phyloP scores from a whole-genome alignment of 192 early-diverging fungal genomes.

The Radiomyces spectabilis region DNA sequence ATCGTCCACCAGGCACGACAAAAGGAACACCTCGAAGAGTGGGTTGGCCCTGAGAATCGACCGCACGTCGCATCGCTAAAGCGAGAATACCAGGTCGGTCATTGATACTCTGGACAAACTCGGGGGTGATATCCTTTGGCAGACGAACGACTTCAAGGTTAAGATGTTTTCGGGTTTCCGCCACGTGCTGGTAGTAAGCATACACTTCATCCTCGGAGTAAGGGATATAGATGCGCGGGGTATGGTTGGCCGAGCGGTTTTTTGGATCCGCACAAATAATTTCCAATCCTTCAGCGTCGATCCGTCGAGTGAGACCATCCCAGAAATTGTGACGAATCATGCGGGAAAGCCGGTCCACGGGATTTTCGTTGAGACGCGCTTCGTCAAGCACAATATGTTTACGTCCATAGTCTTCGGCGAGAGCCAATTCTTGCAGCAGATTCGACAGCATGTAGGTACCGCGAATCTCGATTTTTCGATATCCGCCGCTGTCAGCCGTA shows the following conservation, averaged over 20 bases:
- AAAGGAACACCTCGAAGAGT: constrained; percentile 75
- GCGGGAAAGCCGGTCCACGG: constrained; percentile 75
- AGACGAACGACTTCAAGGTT: constrained; percentile 72
- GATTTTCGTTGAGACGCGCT: constrained; percentile 85
- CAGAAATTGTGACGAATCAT: constrained; percentile 91
- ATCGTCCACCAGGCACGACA: constrained; percentile 94
- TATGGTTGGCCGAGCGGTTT: constrained; percentile 63
- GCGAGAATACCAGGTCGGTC: constrained; percentile 83
- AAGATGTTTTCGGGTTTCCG: constrained; percentile 55
- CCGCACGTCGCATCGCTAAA: constrained; percentile 52
- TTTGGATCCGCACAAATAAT: constrained; percentile 87
- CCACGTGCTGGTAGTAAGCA: constrained; percentile 73
- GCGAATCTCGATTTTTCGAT: constrained; percentile 79
- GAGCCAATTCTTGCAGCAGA: constrained; percentile 85
- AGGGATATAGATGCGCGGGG: constrained; percentile 90
- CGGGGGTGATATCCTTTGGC: constrained; percentile 78
- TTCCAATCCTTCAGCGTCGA: constrained; percentile 78
- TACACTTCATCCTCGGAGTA: constrained; percentile 64
- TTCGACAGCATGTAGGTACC: constrained; percentile 93
- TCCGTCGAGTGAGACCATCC: constrained; percentile 83
- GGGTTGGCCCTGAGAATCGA: constrained; percentile 38
- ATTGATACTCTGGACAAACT: constrained; percentile 90
- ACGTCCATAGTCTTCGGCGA: constrained; percentile 79
- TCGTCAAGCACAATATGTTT: constrained; percentile 83
- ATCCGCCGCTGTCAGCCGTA: constrained; percentile 79